A percentile compares a stretch with the other conserved stretches of the same genome.
Evolutionary conservation across 1,284 basidiomycete genomes (phyloP).

Genomic region (Malassezia restricta): DNA sequence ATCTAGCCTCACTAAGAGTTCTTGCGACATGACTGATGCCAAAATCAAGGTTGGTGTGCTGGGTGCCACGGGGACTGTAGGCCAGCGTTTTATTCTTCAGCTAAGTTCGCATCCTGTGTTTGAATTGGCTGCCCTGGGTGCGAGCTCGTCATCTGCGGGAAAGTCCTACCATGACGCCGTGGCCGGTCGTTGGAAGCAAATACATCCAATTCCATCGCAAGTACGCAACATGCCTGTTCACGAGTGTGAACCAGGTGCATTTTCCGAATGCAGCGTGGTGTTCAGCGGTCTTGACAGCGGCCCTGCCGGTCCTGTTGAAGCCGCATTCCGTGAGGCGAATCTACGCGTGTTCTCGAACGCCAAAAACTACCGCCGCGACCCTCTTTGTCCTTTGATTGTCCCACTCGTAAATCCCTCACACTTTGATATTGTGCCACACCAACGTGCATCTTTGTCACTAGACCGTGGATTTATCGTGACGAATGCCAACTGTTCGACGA

Average conservation of each 20-base stretch:
- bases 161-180: conserved; percentile 67
- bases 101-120: conserved; percentile 85
- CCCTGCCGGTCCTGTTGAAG: conserved; percentile 86
- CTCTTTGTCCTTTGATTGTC: conserved; percentile 87
- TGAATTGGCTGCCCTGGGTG: conserved; percentile 71
- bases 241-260: conserved; percentile 67
- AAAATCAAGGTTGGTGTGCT: conserved; percentile 76
- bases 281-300: conserved; percentile 92
- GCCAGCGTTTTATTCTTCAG: conserved; percentile 65
- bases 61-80: conserved; percentile 68
- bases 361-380: conserved; percentile 91
- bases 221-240: conserved; percentile 63
- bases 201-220: conserved; percentile 59
- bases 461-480: conserved; percentile 85
- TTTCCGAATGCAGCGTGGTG: conserved; percentile 70
- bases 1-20: not conserved
- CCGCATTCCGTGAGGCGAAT: conserved; percentile 72
- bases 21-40: conserved; percentile 7
- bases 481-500: conserved; percentile 97
- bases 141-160: conserved; percentile 75
- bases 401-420: conserved; percentile 88
- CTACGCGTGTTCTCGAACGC: conserved; percentile 92
- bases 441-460: conserved; percentile 54
- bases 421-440: conserved; percentile 70
- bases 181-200: conserved; percentile 71